phyloP scores from a whole-genome alignment of 2,329 filamentous ascomycete genomes.

The Claviceps sorghi region DNA sequence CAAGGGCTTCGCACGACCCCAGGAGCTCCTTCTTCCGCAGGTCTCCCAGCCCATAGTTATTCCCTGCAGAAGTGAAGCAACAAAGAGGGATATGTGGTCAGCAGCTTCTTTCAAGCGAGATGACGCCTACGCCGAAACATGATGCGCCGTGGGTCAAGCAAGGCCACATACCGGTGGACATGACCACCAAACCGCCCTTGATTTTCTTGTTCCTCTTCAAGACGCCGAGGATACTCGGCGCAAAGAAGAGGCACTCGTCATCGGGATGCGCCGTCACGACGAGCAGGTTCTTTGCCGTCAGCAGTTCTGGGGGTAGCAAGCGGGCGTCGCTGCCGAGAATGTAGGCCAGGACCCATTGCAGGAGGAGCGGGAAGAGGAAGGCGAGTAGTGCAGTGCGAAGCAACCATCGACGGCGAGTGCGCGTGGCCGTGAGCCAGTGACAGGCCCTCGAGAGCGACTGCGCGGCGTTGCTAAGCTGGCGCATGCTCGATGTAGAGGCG shows the following conservation, averaged over 20 bases:
- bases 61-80: constrained; percentile 7
- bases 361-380: constrained; percentile 14
- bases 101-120: not conserved
- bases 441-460: constrained; percentile 5
- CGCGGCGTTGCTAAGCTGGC: constrained; percentile 4
- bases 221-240: constrained; percentile 18
- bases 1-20: constrained; percentile 16
- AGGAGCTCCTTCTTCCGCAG: constrained; percentile 14
- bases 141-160: not conserved
- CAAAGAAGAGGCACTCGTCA: constrained; percentile 24
- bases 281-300: constrained; percentile 19
- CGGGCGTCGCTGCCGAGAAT: constrained; percentile 20
- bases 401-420: constrained; percentile 9
- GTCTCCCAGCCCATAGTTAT: constrained; percentile 19
- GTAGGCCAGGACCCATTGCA: constrained; percentile 23
- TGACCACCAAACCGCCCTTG: constrained; percentile 15
- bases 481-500: constrained; percentile 1
- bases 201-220: constrained; percentile 14
- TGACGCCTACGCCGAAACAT: not conserved
- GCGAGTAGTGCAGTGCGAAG: constrained; percentile 6
- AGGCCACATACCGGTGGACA: constrained; percentile 16
- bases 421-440: constrained; percentile 9
- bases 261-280: constrained; percentile 25
- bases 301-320: constrained; percentile 20
- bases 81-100: not conserved